Base-by-base conservation (phyloP, 2,329 filamentous ascomycete genomes). In the Fusarium sterilihyphosum region DNA sequence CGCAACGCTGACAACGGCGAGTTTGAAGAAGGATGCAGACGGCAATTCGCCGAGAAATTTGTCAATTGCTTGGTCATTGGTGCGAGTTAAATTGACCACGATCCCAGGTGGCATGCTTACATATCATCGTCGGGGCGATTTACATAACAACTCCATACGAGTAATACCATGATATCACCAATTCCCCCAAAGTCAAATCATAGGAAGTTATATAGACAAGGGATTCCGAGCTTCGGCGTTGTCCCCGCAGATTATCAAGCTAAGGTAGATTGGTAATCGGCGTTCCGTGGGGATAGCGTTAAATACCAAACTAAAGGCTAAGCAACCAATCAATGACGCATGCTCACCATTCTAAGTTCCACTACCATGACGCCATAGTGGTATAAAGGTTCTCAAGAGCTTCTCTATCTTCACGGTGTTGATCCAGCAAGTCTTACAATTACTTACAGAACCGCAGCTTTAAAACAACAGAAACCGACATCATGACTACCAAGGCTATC, bases 401-500 rank as follows among this genome's bases (percentile, higher is more conserved):
- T 43, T 43, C 38, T 35, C 9, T 33, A 22, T 20, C 18, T 26
- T 60, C 8, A 9, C 5, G 29, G 33, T 26, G 6, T 11, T 46
- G 12, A 37, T 18, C 20, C 22, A 56, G 14, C 20, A 24, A 52
- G 20, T 31, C 43, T 18, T 41, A 58, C 16, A 18, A 6, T 8
- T n/a, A n/a, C 18, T 12, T n/a, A 12, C n/a, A 41, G 2, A n/a
- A 33, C 11, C 7, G 10, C 13, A 40, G 2, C 13, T 17, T 47
- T 6, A 17, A 12, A 40, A 20, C 13, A 24, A n/a, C 3, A 35
- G 10, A 20, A 59, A 59, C 8, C 35, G 20, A 29, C 8, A 60
- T 22, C 20, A 67, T 67, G 65, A 60, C 62, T 37, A 67, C 35
- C 12, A 67, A 69, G 22, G 66, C 66, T 20, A 67, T 69, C 4